These are phyloP conservation scores for Penicillium longicatenatum DNA, from an alignment of 495 filamentous ascomycete species.

Conservation along the genomic window DNA sequence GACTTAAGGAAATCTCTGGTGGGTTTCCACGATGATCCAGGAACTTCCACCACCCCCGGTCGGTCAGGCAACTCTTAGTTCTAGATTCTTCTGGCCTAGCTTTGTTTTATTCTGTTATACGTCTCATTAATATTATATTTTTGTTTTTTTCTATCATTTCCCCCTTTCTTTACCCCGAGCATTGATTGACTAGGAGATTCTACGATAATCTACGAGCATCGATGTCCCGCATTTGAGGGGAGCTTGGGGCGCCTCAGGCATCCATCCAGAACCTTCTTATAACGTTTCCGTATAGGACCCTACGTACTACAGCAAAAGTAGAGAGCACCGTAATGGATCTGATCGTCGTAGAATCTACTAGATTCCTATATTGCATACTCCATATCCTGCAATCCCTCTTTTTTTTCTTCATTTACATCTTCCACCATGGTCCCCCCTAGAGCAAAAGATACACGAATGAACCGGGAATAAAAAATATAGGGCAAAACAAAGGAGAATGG, in stretches of 20 bases:
- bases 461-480: slow-evolving; percentile 1
- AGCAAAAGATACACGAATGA: slow-evolving; percentile 1
- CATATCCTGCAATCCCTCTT: neutral
- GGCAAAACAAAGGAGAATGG: slow-evolving; percentile 12
- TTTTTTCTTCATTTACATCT: slow-evolving; percentile 9
- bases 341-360: neutral
- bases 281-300: neutral
- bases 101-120: slow-evolving; percentile 2
- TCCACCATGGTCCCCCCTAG: neutral
- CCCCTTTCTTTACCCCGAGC: neutral
- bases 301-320: neutral
- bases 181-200: neutral
- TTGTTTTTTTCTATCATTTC: neutral
- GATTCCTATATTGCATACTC: slow-evolving; percentile 1
- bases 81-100: slow-evolving; percentile 31
- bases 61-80: slow-evolving; percentile 30
- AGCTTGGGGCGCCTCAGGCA: slow-evolving; percentile 18
- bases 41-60: slow-evolving; percentile 42
- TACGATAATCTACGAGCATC: neutral
- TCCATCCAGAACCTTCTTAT: slow-evolving; percentile 20
- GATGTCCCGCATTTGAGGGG: slow-evolving; percentile 4
- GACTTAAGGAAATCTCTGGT: slow-evolving; percentile 39
- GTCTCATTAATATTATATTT: neutral
- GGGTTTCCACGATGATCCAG: slow-evolving; percentile 51
- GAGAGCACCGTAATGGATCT: no score